Conservation (phyloP, 2,329 filamentous ascomycete species). For the Colletotrichum cuscutae region DNA sequence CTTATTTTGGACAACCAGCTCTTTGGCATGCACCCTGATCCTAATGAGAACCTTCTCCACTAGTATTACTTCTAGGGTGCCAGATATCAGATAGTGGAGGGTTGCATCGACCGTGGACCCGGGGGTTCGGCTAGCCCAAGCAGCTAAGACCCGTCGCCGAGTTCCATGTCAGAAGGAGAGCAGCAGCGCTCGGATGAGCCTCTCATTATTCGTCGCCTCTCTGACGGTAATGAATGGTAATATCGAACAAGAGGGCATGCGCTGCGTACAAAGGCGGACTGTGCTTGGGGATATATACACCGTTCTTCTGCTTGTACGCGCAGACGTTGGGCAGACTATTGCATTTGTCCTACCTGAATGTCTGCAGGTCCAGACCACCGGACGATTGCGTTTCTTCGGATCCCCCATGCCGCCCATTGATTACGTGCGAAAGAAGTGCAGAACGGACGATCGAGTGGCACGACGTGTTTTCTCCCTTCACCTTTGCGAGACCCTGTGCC, state of each 20-base stretch:
- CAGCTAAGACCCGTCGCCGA: no score
- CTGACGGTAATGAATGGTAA: not conserved
- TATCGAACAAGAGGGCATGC: no score
- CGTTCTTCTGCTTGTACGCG: not conserved
- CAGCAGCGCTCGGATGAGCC: no score
- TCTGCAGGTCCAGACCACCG: not conserved
- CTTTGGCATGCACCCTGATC: not conserved
- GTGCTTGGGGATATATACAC: not conserved
- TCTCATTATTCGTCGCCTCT: not conserved
- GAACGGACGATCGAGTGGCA: not conserved
- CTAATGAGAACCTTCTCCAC: not conserved
- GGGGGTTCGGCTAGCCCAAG: not conserved
- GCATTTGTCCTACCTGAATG: not conserved
- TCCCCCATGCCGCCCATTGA: not conserved
- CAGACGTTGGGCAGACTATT: not conserved
- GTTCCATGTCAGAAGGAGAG: not conserved
- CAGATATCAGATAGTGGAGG: no score
- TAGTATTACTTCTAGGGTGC: not conserved
- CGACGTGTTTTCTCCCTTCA: not conserved
- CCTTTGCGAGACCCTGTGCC: not conserved
- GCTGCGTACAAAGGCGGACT: not conserved
- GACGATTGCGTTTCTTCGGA: not conserved
- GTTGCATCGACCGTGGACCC: not conserved
- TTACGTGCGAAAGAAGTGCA: not conserved
- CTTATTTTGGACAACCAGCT: not conserved